Conservation (phyloP, 139 green algal species). For the Chlamydomonas sp. region DNA sequence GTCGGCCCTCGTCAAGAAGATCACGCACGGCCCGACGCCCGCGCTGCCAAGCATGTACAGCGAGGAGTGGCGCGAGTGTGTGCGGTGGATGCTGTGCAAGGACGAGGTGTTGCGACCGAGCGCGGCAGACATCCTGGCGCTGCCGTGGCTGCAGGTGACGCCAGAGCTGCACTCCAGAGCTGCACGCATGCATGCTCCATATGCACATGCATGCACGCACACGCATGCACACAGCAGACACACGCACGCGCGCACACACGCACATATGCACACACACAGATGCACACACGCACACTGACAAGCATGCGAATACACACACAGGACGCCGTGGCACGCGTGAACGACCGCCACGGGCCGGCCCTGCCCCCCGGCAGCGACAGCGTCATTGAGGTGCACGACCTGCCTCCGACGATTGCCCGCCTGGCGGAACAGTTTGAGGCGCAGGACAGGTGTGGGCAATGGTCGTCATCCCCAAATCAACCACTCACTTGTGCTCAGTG, state of each 20-base stretch:
- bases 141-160: slow-evolving; percentile 2
- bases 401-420: background rate
- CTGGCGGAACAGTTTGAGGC: slow-evolving; percentile 2
- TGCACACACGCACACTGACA: no score
- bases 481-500: background rate
- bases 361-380: background rate
- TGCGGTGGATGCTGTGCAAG: slow-evolving; percentile 1
- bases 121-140: background rate
- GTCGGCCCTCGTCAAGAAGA: slow-evolving; percentile 26
- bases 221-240: no score
- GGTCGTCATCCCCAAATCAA: background rate
- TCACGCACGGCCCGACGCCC: slow-evolving; percentile 9
- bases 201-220: no score
- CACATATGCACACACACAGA: no score
- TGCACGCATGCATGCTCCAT: no score
- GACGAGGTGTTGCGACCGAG: background rate
- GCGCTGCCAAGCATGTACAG: slow-evolving; percentile 18
- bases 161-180: background rate
- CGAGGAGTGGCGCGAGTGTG: background rate
- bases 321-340: background rate
- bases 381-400: background rate
- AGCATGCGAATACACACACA: no score
- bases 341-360: background rate
- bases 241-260: no score
- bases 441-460: slow-evolving; percentile 2